Percentiles rank a stretch among this genome's conserved stretches.
phyloP scores from a whole-genome alignment of 2,329 filamentous ascomycete genomes.

The Alternaria rosae region DNA sequence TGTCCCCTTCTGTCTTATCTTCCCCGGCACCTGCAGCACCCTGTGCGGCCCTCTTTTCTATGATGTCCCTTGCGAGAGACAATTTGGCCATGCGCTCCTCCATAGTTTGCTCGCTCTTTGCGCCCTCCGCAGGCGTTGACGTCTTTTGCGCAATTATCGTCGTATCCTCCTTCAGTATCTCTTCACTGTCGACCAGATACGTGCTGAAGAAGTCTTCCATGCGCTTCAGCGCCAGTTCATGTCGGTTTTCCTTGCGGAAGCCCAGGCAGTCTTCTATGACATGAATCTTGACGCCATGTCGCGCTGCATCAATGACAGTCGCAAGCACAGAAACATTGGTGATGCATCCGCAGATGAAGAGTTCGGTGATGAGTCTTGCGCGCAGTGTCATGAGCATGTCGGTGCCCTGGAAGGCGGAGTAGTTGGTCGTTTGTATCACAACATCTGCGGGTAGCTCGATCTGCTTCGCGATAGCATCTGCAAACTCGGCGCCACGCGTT shows the following conservation, averaged over 20 bases:
- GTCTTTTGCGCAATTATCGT: slow-evolving; percentile 14
- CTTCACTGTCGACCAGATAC: slow-evolving; percentile 65
- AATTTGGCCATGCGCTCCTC: slow-evolving; percentile 34
- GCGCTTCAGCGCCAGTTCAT: slow-evolving; percentile 72
- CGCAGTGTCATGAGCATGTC: slow-evolving; percentile 77
- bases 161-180: slow-evolving; percentile 60
- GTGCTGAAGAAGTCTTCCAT: slow-evolving; percentile 80
- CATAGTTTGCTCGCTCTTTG: slow-evolving; percentile 26
- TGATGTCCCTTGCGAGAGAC: slow-evolving; percentile 25
- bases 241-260: slow-evolving; percentile 73
- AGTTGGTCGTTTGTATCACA: slow-evolving; percentile 74
- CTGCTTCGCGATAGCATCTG: slow-evolving; percentile 57
- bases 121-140: slow-evolving; percentile 4
- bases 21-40: slow-evolving; percentile 3
- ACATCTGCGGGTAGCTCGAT: slow-evolving; percentile 61
- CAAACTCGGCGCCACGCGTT: slow-evolving; percentile 59
- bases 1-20: slow-evolving; percentile 8
- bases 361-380: slow-evolving; percentile 85
- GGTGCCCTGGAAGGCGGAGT: slow-evolving; percentile 84
- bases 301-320: slow-evolving; percentile 87
- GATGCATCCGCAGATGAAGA: slow-evolving; percentile 87
- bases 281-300: slow-evolving; percentile 86
- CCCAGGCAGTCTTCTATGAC: slow-evolving; percentile 89
- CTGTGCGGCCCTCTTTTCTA: slow-evolving; percentile 23
- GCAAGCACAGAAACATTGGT: slow-evolving; percentile 91